Percentiles rank a stretch among this genome's conserved stretches.
These are phyloP conservation scores for Melampsora americana DNA, from an alignment of 1,284 basidiomycete genomes.

Conservation along the genomic window DNA sequence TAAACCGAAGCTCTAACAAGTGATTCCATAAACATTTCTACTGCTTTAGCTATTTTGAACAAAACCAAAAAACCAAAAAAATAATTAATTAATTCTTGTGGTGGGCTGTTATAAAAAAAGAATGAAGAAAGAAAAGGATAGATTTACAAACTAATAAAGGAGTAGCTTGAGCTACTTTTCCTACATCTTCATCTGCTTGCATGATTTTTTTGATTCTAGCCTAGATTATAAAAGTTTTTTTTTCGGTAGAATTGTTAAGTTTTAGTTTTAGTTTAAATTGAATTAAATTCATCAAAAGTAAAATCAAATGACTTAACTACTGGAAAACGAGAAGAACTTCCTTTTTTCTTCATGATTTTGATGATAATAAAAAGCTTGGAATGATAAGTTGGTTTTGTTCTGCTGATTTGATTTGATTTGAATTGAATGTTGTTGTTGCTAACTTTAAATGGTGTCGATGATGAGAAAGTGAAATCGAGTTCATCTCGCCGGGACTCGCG, in stretches of 20 bases:
- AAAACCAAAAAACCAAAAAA: neutral
- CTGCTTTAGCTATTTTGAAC: slow-evolving; percentile 72
- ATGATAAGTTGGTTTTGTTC: too few species aligned
- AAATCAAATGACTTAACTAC: slow-evolving; percentile 33
- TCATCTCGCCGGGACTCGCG: too few species aligned
- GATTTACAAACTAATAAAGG: slow-evolving; percentile 93
- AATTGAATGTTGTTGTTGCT: neutral
- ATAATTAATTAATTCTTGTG: slow-evolving; percentile 8
- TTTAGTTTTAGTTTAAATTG: neutral
- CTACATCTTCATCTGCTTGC: slow-evolving; percentile 99
- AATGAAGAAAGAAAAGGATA: neutral
- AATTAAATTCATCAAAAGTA: neutral
- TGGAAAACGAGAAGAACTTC: slow-evolving; percentile 35
- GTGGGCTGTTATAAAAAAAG: neutral
- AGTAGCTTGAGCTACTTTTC: slow-evolving; percentile 95
- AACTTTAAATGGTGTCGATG: neutral
- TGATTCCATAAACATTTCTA: slow-evolving; percentile 86
- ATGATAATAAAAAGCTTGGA: neutral
- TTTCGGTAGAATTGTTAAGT: neutral
- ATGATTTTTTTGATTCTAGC: slow-evolving; percentile 99
- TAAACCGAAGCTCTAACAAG: slow-evolving; percentile 80
- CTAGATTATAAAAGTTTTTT: slow-evolving; percentile 12
- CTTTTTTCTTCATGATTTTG: slow-evolving; percentile 41
- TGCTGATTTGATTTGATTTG: neutral
- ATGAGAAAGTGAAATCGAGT: neutral